These are phyloP conservation scores for Dactylorhiza incarnata DNA, from an alignment of 106 monocot genomes.

Conservation along the genomic window DNA sequence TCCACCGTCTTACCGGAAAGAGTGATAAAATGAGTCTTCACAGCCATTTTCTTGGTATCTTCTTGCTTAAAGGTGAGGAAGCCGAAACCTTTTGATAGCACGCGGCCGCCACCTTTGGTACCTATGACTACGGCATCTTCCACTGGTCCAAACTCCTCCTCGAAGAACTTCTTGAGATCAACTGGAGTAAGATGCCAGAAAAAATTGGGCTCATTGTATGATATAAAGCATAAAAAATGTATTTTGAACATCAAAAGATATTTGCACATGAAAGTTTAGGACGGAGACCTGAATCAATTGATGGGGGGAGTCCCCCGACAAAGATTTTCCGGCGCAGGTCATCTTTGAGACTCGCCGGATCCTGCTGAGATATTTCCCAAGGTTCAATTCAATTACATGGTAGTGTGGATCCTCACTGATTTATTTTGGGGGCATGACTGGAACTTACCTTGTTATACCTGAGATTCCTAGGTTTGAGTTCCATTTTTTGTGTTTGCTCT, in stretches of 20 bases:
- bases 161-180: constrained; percentile 22
- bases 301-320: constrained; percentile 25
- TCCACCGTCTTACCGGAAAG: constrained; percentile 29
- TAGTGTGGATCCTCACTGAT: neutral
- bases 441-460: neutral
- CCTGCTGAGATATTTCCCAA: neutral
- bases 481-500: constrained; percentile 7
- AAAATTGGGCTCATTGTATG: neutral
- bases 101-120: neutral
- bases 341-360: neutral
- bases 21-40: constrained; percentile 19
- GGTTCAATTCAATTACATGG: neutral
- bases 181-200: constrained; percentile 6
- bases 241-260: neutral
- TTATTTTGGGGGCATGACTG: neutral
- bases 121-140: constrained; percentile 23
- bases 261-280: neutral
- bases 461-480: neutral
- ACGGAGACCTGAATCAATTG: constrained; percentile 24
- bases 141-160: constrained; percentile 29
- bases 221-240: neutral
- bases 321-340: constrained; percentile 21
- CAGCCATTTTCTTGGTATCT: constrained; percentile 9
- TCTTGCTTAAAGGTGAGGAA: constrained; percentile 26
- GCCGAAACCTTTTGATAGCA: constrained; percentile 27